Evolutionary conservation across 2,329 filamentous ascomycete genomes (phyloP), one percentile per base, ranked within the genome.

Genomic region (Cercospora beticola): DNA sequence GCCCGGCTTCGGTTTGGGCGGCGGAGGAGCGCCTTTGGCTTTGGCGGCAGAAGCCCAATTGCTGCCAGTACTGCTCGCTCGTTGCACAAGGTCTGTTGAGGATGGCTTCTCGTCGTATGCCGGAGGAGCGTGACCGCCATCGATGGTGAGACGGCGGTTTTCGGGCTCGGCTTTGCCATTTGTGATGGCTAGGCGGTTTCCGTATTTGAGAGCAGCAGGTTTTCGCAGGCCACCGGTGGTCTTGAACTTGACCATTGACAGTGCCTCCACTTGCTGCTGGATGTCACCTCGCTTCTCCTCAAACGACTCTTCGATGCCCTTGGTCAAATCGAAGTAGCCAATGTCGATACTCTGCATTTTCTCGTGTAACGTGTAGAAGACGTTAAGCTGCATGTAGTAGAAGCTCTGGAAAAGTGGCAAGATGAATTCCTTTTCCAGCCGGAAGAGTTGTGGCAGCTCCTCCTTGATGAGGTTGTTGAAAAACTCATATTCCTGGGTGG

Each of bases 361-460:
- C 82, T 98, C 94, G 80, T 99, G 95, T 64, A 99, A 86, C 0
- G 95, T 99, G 82, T 99, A 99, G 81, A 98, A 99, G 73, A 99
- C 92, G 81, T 99, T 99, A 73, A 99, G 88, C 81, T 99, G 95
- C 95, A 99, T 99, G 85, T 98, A 99, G 83, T 99, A 99, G 83
- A 99, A 99, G 9, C 92, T 97, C 80, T 98, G 95, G 86, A 99
- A 99, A 7, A 99, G 88, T 2, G 95, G 95, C 74, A 92, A 90
- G 80, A 99, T 99, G 80, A 99, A 98, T 80, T 98, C 91, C 72
- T 90, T 88, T 81, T 99, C 95, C 18, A 99, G 88, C 7, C 84
- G 81, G 81, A 99, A 99, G 10, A 99, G 87, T 80, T 93, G 93
- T 30, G 95, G 95, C 71, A 99, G 84, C 82, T 99, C 95, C 18